These are phyloP conservation scores for Camellia japonica DNA, from an alignment of 148 eudicot genomes.

Conservation along the genomic window DNA sequence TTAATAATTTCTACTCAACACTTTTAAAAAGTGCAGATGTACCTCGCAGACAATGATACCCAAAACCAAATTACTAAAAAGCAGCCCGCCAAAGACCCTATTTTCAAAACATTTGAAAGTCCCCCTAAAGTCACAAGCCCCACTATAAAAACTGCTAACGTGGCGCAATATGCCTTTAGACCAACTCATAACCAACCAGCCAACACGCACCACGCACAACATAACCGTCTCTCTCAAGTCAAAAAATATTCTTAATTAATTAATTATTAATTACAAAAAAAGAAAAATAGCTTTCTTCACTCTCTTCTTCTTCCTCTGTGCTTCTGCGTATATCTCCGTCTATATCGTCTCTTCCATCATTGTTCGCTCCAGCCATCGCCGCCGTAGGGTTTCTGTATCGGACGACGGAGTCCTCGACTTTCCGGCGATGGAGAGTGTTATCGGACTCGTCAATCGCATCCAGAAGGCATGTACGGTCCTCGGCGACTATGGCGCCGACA, in stretches of 20 bases:
- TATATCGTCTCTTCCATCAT: background rate
- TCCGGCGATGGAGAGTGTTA: constrained; percentile 45
- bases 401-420: background rate
- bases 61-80: background rate
- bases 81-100: background rate
- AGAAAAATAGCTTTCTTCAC: constrained; percentile 12
- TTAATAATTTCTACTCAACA: background rate
- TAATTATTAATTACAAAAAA: background rate
- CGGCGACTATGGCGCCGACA: constrained; percentile 35
- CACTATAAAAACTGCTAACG: background rate
- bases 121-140: background rate
- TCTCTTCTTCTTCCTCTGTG: constrained; percentile 7
- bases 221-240: background rate
- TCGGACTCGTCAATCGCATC: constrained; percentile 41
- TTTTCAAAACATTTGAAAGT: constrained; percentile 1
- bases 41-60: background rate
- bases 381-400: constrained; percentile 3
- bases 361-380: background rate
- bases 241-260: background rate
- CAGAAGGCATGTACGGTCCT: constrained; percentile 47
- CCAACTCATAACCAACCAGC: background rate
- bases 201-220: background rate
- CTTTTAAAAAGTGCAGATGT: background rate
- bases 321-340: background rate
- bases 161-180: background rate